Base-by-base conservation (phyloP, 2,329 filamentous ascomycete species). In the Fusarium virguliforme region DNA sequence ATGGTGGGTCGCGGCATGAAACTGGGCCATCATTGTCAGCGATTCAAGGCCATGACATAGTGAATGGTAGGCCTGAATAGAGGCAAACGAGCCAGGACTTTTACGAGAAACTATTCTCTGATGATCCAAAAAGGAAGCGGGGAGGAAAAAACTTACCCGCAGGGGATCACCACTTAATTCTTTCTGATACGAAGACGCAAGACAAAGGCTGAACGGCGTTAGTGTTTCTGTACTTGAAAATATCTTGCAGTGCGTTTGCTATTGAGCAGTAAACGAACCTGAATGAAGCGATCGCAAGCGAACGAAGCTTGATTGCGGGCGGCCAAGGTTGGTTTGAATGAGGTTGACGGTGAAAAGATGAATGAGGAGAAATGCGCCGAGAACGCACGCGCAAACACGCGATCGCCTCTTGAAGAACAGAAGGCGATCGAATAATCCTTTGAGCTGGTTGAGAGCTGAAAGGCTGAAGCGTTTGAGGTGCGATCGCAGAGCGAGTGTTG, bases 71-170 rank as follows among this genome's bases (percentile, higher is more conserved):
- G 26, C 30, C 26, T 28, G 5, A 18, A 53, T 54, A 37, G 28
- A 37, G 4, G 8, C 41, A 35, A 60, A 67, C 38, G 59, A 35
- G 26, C 6, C 26, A 18, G 53, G 18, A 12, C 26, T 18, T 4
- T 8, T 35, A 5, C 46, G 12, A n/a, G 34, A 57, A 55, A 40
- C 8, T 9, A 9, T 26, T n/a, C 30, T 51, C 37, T 35, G 22
- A 48, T 7, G 13, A 10, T 6, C 18, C 22, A 5, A 6, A 35
- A 4, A 2, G 15, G 26, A 15, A 7, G 24, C 26, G 37, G 12
- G 15, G 13, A 8, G 13, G 12, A 6, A 6, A 28, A 53, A 71
- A 70, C 66, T 56, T 62, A 74, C 69, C 18, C 55, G 7, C 32
- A 48, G 56, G 37, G 30, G 37, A 55, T 41, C 12, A 26, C 13